Evolutionary conservation across 495 filamentous ascomycete species (phyloP), one percentile per base, ranked within the genome.

Genomic region (Amphirosellinia nigrospora): DNA sequence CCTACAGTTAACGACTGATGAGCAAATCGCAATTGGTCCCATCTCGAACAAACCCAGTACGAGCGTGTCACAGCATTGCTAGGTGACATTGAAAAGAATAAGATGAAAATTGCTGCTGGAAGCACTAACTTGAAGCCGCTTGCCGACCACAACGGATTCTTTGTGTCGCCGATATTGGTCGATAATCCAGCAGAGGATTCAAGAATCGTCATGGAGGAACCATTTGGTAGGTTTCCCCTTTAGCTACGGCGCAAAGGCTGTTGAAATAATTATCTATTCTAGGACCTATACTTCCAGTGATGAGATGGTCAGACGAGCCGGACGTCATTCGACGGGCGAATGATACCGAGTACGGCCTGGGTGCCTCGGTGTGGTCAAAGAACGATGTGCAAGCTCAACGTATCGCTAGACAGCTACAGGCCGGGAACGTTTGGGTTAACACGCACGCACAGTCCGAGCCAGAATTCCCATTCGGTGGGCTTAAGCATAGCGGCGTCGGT

Each of bases 391-490:
- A 78, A 6, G 87, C 84, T 1, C 75, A 84, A 30, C 72, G 80
- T 4, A 82, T 90, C 26, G 86, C 83, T 0, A 66, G 78, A 15
- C 77, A 80, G 30, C 74, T 90, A 19, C 77, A 86, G 64, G 82
- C 85, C 0, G 88, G 87, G 1, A 82, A 72, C 36, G 83, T 89
- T 19, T 89, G 83, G 83, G 83, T 89, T n/a, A 89, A 89, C 76
- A 72, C 58, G 13, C 71, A 74, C 64, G 64, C 70, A 19, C 71
- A 72, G 43, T 64, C 74, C 48, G 36, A 62, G n/a, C 83, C 81
- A 16, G 81, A 82, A 69, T 79, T 77, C 1, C 79, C 83, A 4
- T 89, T 88, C 71, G 82, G 83, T 15, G 88, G 87, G 1, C 83
- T 85, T 71, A 89, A 89, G 79, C 77, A 86, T 67, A 83, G 80